Conservation (phyloP, 2,329 filamentous ascomycete genomes). For the Biscogniauxia mediterranea region DNA sequence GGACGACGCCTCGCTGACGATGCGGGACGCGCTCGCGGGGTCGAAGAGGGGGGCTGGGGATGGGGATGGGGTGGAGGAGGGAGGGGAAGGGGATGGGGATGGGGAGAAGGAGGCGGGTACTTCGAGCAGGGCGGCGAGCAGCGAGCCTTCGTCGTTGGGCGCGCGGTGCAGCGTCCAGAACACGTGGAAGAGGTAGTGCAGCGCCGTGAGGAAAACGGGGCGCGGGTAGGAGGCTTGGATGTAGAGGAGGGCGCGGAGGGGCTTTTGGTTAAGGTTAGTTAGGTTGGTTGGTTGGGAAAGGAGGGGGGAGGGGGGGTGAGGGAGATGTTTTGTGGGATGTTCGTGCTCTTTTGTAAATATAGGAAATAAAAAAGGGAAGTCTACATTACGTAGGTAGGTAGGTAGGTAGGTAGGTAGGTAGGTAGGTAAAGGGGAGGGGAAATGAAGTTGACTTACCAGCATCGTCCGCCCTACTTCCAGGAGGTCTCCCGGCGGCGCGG, state of each 20-base stretch:
- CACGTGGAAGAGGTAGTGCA: conserved; percentile 54
- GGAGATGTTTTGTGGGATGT: no score
- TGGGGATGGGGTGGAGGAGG: conserved; percentile 37
- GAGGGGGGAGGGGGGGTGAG: not conserved
- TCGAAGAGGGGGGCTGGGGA: conserved; percentile 42
- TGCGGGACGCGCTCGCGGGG: conserved; percentile 49
- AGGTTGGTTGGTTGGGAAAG: not conserved
- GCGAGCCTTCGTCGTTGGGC: conserved; percentile 15
- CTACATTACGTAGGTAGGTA: no score
- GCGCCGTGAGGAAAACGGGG: conserved; percentile 50
- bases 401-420: not conserved
- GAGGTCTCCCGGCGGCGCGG: conserved; percentile 43
- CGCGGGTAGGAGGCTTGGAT: conserved; percentile 58
- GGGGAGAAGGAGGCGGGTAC: conserved; percentile 1
- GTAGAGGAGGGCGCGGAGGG: conserved; percentile 64
- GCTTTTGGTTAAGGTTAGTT: conserved; percentile 26
- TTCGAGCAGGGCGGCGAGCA: conserved; percentile 19
- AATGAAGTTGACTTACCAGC: conserved; percentile 28
- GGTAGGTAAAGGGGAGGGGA: not conserved
- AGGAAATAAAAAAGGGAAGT: no score
- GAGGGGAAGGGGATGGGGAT: not conserved
- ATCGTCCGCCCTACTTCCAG: conserved; percentile 43
- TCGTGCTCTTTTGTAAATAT: no score
- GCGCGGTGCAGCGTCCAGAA: conserved; percentile 51
- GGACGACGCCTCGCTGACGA: conserved; percentile 51